These are phyloP conservation scores for Solanum virginianum DNA, from an alignment of 257 asterid species.

Conservation along the genomic window DNA sequence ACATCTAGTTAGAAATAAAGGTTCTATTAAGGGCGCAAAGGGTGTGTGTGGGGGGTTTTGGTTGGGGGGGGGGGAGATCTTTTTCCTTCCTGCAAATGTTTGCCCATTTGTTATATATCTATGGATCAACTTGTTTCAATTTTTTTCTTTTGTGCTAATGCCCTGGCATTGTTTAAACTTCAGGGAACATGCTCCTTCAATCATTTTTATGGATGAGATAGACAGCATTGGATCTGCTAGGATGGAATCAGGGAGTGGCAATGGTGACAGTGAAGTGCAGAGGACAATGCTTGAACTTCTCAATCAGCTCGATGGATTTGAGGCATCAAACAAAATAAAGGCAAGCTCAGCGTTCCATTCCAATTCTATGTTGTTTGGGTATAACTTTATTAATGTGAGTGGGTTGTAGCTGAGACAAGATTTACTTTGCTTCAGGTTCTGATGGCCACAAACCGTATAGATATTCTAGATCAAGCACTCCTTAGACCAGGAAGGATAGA, in stretches of 20 bases:
- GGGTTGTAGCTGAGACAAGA: neutral
- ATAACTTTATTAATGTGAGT: neutral
- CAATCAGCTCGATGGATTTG: slow-evolving; percentile 94
- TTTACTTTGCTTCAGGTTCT: slow-evolving; percentile 34
- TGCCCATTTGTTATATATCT: neutral
- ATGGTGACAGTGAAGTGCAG: slow-evolving; percentile 92
- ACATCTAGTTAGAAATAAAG: neutral
- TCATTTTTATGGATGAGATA: slow-evolving; percentile 89
- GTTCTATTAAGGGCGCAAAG: neutral
- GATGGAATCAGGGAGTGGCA: slow-evolving; percentile 91
- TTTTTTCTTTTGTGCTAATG: neutral
- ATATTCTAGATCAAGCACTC: slow-evolving; percentile 85
- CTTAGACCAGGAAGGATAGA: slow-evolving; percentile 92
- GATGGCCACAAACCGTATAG: slow-evolving; percentile 94
- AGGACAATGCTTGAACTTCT: slow-evolving; percentile 91
- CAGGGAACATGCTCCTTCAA: slow-evolving; percentile 87
- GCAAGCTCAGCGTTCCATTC: slow-evolving; percentile 7
- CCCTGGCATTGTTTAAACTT: neutral
- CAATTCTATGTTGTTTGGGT: neutral
- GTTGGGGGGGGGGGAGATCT: neutral
- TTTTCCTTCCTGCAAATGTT: neutral
- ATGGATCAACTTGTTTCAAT: neutral
- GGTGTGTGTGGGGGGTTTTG: neutral
- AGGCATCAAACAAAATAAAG: slow-evolving; percentile 86
- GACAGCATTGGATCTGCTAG: slow-evolving; percentile 93